Conservation (phyloP, 805 yeast genomes). For the Saccharomycopsis sp. region DNA sequence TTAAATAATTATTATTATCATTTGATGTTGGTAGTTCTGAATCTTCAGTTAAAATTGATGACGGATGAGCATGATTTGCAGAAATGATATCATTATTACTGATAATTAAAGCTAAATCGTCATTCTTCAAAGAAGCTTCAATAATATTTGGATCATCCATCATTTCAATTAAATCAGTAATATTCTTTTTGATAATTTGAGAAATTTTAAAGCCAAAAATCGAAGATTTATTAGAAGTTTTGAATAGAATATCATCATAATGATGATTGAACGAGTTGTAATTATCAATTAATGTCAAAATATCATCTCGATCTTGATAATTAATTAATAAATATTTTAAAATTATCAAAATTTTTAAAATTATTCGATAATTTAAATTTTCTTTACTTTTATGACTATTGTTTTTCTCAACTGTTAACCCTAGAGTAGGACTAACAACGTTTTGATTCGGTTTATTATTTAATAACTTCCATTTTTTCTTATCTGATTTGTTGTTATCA, state of each 20-base stretch:
- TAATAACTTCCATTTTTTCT: neutral
- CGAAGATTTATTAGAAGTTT: neutral
- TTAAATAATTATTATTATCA: too few relatives aligned
- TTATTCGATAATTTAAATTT: conserved; percentile 1
- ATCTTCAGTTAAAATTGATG: conserved; percentile 3
- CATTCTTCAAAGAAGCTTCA: neutral
- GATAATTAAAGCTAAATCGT: conserved; percentile 6
- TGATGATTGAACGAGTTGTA: conserved; percentile 6
- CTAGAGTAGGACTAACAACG: neutral
- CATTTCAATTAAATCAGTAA: conserved; percentile 13
- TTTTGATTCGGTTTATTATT: neutral
- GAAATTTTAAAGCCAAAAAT: conserved; percentile 5
- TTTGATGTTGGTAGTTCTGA: neutral
- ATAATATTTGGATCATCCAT: conserved; percentile 3
- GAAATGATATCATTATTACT: conserved; percentile 7
- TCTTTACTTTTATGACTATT: neutral
- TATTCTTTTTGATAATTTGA: conserved; percentile 14
- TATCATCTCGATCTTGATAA: conserved; percentile 1
- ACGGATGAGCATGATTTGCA: conserved; percentile 16
- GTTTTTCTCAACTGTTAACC: neutral
- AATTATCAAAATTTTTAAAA: conserved; percentile 7
- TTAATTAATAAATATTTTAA: conserved; percentile 10
- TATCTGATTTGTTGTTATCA: neutral
- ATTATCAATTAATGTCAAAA: neutral
- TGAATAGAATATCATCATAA: conserved; percentile 6